Evolutionary conservation across 352 stramenopile genomes (phyloP).

Genomic region (Pythium utonaiense): DNA sequence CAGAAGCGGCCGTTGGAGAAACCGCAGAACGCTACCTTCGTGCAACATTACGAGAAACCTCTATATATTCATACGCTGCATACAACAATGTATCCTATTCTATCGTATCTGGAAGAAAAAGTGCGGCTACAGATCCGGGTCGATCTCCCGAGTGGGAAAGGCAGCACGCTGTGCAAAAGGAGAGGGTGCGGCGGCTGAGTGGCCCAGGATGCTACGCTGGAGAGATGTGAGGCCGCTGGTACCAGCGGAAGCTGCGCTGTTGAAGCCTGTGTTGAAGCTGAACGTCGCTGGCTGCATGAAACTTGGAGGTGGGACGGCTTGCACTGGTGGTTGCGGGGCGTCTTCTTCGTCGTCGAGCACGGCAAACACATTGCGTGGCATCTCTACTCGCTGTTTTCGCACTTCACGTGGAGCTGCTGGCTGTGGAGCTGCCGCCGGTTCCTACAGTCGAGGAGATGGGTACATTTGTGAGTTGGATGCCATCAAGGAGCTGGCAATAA

Average conservation of each 20-base stretch:
- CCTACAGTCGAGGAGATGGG: not conserved
- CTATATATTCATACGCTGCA: not conserved
- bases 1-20: constrained; percentile 20
- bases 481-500: not conserved
- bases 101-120: constrained; percentile 14
- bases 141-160: constrained; percentile 33
- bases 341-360: constrained; percentile 56
- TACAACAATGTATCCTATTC: constrained; percentile 2
- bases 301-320: constrained; percentile 15
- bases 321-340: constrained; percentile 20
- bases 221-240: constrained; percentile 17
- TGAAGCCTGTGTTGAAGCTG: constrained; percentile 30
- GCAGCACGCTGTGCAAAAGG: not conserved
- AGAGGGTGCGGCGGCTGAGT: not conserved
- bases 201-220: constrained; percentile 17
- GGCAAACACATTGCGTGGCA: constrained; percentile 61
- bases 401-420: constrained; percentile 2
- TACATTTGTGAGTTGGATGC: not conserved
- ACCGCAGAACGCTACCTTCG: constrained; percentile 27
- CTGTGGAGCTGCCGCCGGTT: constrained; percentile 9
- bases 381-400: constrained; percentile 28
- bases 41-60: constrained; percentile 8
- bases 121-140: constrained; percentile 68
- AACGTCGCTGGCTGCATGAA: constrained; percentile 76
- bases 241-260: not conserved